Evolutionary conservation across 1,139 yeast genomes (phyloP).

Genomic region (Blastobotrys persicus): DNA sequence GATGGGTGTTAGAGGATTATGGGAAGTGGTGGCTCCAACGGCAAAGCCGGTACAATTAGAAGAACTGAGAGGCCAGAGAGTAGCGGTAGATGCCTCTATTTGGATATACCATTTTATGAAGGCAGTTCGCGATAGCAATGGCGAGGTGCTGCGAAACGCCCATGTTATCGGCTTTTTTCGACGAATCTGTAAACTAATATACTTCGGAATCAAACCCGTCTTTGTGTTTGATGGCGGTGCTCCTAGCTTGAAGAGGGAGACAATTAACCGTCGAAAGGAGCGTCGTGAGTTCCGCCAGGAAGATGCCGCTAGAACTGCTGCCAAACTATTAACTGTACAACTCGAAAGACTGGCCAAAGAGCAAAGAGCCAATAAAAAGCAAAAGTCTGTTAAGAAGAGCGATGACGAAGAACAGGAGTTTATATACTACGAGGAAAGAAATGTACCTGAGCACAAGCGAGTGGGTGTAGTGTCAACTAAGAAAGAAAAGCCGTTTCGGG

Average conservation of each 20-base stretch:
- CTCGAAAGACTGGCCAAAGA: slow-evolving; percentile 56
- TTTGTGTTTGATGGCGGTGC: slow-evolving; percentile 99
- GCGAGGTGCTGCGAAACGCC: slow-evolving; percentile 71
- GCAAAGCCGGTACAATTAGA: slow-evolving; percentile 90
- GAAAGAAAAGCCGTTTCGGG: slow-evolving; percentile 17
- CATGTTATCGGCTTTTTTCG: slow-evolving; percentile 94
- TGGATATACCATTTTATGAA: slow-evolving; percentile 97
- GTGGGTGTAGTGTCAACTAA: slow-evolving; percentile 3
- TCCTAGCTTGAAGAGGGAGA: slow-evolving; percentile 75
- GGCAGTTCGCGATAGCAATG: slow-evolving; percentile 87
- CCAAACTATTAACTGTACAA: slow-evolving; percentile 74
- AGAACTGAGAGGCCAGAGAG: slow-evolving; percentile 64
- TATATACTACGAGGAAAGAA: slow-evolving; percentile 33
- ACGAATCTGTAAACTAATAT: slow-evolving; percentile 84
- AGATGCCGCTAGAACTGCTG: slow-evolving; percentile 72
- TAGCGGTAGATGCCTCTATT: slow-evolving; percentile 97
- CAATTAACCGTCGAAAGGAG: slow-evolving; percentile 67
- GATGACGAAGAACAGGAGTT: slow-evolving; percentile 25
- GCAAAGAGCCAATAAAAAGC: slow-evolving; percentile 19
- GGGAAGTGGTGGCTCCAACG: slow-evolving; percentile 90
- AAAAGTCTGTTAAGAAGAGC: slow-evolving; percentile 13
- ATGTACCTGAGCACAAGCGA: slow-evolving; percentile 17
- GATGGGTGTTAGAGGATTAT: slow-evolving; percentile 96
- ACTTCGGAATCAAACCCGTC: slow-evolving; percentile 85
- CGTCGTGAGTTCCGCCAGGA: slow-evolving; percentile 73